These are phyloP conservation scores for Excoecaria cochinchinensis DNA, from an alignment of 345 rosid species.

Conservation along the genomic window DNA sequence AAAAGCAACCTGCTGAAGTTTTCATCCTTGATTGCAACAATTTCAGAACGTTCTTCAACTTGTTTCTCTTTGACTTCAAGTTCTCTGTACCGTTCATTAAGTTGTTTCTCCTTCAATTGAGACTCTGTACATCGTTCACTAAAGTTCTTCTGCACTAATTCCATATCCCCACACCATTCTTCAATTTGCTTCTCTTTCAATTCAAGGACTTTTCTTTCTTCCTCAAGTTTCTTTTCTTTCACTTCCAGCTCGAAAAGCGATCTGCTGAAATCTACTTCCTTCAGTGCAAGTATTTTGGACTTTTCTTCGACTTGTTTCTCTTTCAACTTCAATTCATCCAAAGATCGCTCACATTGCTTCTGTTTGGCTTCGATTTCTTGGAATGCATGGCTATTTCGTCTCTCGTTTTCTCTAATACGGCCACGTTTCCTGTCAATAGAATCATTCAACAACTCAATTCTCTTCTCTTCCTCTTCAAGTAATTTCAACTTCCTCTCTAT, in stretches of 20 bases:
- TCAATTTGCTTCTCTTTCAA: constrained; percentile 16
- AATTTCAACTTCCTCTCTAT: background rate
- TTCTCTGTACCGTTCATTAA: background rate
- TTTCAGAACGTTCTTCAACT: constrained; percentile 19
- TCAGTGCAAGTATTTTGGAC: background rate
- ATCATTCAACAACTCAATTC: background rate
- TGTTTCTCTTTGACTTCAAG: background rate
- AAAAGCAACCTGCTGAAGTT: background rate
- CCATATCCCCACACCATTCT: background rate
- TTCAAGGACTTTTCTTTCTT: constrained; percentile 5
- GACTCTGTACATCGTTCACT: no score
- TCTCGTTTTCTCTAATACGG: constrained; percentile 9
- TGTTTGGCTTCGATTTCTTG: background rate
- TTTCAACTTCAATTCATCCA: no score
- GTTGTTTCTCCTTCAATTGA: background rate
- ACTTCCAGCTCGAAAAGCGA: constrained; percentile 1
- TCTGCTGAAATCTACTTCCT: constrained; percentile 7
- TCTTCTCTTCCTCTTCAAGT: background rate
- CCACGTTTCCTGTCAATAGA: constrained; percentile 13
- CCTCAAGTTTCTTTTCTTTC: background rate
- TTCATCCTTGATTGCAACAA: constrained; percentile 1
- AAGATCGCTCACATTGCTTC: background rate
- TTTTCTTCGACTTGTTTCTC: constrained; percentile 14
- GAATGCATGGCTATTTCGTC: background rate
- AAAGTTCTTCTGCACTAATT: no score